Evolutionary conservation across 345 rosid species (phyloP).

Genomic region (Cardiospermum halicacabum): DNA sequence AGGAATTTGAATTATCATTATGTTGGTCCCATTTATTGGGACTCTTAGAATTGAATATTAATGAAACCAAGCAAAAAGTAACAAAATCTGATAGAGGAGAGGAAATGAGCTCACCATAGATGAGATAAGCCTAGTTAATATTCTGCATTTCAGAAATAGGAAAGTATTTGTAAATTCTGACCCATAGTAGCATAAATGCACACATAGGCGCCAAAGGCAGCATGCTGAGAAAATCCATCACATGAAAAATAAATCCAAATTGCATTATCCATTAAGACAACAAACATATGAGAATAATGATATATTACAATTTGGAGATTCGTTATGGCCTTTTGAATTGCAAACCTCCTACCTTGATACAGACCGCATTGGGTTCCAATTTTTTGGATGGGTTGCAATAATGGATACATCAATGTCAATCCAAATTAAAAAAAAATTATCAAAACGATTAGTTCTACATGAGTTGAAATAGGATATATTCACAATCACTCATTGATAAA

Average conservation of each 20-base stretch:
- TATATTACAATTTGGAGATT: constrained; percentile 8
- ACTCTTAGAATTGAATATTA: neutral
- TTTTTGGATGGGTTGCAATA: constrained; percentile 93
- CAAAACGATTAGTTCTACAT: constrained; percentile 1
- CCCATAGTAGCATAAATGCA: neutral
- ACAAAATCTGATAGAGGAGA: neutral
- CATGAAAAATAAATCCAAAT: neutral
- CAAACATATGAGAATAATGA: constrained; percentile 1
- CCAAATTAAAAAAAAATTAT: neutral
- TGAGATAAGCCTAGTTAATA: constrained; percentile 95
- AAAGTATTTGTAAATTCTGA: constrained; percentile 12
- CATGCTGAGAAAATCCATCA: neutral
- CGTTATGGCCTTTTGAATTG: no score
- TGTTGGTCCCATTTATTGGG: neutral
- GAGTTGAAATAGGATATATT: constrained; percentile 24
- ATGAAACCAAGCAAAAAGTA: constrained; percentile 9
- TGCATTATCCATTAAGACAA: no score
- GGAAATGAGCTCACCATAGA: constrained; percentile 77
- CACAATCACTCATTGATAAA: constrained; percentile 99
- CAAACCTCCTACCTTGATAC: constrained; percentile 66
- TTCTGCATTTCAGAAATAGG: constrained; percentile 57
- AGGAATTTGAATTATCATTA: neutral
- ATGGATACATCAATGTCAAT: constrained; percentile 13
- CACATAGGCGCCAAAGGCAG: neutral
- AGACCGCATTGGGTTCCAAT: constrained; percentile 99